phyloP scores from a whole-genome alignment of 2,329 filamentous ascomycete genomes.

The Curvularia lunata region DNA sequence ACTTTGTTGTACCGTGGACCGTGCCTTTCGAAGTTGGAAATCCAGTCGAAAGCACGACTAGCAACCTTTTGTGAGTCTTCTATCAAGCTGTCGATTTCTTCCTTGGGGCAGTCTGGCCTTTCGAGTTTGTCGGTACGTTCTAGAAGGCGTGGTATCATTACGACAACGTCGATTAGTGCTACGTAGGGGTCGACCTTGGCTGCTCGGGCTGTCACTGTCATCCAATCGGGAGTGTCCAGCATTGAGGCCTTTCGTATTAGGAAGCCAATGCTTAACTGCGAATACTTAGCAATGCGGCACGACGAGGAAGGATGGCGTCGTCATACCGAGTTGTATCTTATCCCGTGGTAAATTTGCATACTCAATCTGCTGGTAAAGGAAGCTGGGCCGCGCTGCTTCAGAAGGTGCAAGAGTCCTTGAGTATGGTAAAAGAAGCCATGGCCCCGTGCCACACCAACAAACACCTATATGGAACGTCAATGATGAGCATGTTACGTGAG shows the following conservation, averaged over 20 bases:
- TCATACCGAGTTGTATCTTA: slow-evolving; percentile 45
- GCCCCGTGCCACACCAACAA: slow-evolving; percentile 43
- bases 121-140: slow-evolving; percentile 40
- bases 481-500: neutral
- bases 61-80: slow-evolving; percentile 36
- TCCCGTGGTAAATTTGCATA: slow-evolving; percentile 45
- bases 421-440: slow-evolving; percentile 49
- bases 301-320: neutral
- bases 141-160: slow-evolving; percentile 44
- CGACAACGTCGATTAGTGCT: slow-evolving; percentile 42
- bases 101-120: slow-evolving; percentile 3
- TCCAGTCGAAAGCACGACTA: slow-evolving; percentile 37
- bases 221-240: slow-evolving; percentile 44
- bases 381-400: slow-evolving; percentile 41
- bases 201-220: slow-evolving; percentile 38
- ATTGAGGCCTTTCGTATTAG: slow-evolving; percentile 45
- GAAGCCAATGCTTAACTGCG: slow-evolving; percentile 44
- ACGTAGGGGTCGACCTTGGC: slow-evolving; percentile 45
- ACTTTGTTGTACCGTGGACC: slow-evolving; percentile 41
- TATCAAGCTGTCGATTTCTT: slow-evolving; percentile 35
- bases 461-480: slow-evolving; percentile 33
- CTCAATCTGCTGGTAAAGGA: slow-evolving; percentile 40
- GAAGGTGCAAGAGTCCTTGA: slow-evolving; percentile 42
- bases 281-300: slow-evolving; percentile 13
- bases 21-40: slow-evolving; percentile 38